Evolutionary conservation across 202 grass and related monocot genomes (phyloP), one percentile per base, ranked within the genome.

Genomic region (Saccharum hybrid): DNA sequence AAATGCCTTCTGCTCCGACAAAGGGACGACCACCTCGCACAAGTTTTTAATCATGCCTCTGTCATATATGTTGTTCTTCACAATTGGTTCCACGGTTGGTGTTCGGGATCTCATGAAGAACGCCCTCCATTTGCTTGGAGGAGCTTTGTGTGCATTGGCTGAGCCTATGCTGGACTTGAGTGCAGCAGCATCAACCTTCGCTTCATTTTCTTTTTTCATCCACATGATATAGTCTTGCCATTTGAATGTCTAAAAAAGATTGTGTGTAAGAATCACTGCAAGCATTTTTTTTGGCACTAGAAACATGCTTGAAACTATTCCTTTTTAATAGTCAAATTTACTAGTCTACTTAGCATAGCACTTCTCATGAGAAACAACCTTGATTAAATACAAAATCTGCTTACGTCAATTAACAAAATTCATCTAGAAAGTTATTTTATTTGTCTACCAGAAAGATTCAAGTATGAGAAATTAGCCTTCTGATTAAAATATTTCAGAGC

Each of bases 201-300:
- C 87, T 74, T 93, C 84, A 0, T 96, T 96, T 19, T 92, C 86
- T 69, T 92, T 96, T 77, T 83, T 92, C 91, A 71, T 94, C 96
- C 96, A 99, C 81, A 80, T 85, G 72, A 96, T 75, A 38, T 99
- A 99, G 70, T 99, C 96, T 96, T 96, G 91, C 96, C 96, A 96
- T 91, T 99, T 99, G 76, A 99, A 96, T 90, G 93, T 88, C 96
- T 99, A 78, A 83, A 42, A 7, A 60, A 68, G 41, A 59, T 69
- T 59, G 6, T 5, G 48, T 11, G 3, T 10, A 4, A 71, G 18
- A 72, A 65, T 45, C 7, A 57, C 18, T 5, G 21, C 18, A 39
- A 4, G 6, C 1, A 39, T 37, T 74, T 31, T 68, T 33, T 33
- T 33, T 69, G 49, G 19, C 52, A 43, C 61, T 52, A 71, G 19